Conservation (phyloP, 2,329 filamentous ascomycete genomes). For the Mycosphaerella sp. region DNA sequence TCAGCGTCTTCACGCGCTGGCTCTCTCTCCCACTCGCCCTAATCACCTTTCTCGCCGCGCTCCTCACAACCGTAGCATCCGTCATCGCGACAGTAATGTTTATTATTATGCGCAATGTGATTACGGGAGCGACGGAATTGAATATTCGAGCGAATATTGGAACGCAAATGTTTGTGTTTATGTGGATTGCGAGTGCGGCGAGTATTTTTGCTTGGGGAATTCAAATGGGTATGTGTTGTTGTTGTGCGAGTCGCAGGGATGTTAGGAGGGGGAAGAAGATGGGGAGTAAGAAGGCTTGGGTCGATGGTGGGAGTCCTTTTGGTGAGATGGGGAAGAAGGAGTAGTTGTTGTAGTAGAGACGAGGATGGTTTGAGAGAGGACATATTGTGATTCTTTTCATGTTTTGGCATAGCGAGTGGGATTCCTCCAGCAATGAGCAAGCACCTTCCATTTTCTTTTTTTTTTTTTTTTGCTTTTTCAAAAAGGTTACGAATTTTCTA, state of each 20-base stretch:
- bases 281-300: conserved; percentile 30
- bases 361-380: conserved; percentile 1
- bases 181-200: conserved; percentile 73
- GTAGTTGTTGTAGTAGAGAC: not conserved
- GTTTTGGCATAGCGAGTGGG: too few relatives aligned
- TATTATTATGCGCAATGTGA: conserved; percentile 69
- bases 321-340: conserved; percentile 16
- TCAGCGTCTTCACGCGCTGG: conserved; percentile 49
- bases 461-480: too few relatives aligned
- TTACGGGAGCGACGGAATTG: conserved; percentile 61
- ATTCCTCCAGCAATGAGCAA: too few relatives aligned
- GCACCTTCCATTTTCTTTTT: too few relatives aligned
- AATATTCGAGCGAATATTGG: conserved; percentile 59
- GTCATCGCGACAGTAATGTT: conserved; percentile 79
- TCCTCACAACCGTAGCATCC: conserved; percentile 63
- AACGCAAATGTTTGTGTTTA: conserved; percentile 70
- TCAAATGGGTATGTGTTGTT: conserved; percentile 72
- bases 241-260: conserved; percentile 56
- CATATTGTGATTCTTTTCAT: too few relatives aligned
- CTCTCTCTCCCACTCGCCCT: conserved; percentile 60
- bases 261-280: conserved; percentile 44
- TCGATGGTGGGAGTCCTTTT: conserved; percentile 7
- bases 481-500: too few relatives aligned
- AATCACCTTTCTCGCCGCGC: conserved; percentile 59
- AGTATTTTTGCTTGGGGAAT: conserved; percentile 62